Evolutionary conservation across 1,139 yeast genomes (phyloP).

Genomic region (Suhomyces chickasaworum): DNA sequence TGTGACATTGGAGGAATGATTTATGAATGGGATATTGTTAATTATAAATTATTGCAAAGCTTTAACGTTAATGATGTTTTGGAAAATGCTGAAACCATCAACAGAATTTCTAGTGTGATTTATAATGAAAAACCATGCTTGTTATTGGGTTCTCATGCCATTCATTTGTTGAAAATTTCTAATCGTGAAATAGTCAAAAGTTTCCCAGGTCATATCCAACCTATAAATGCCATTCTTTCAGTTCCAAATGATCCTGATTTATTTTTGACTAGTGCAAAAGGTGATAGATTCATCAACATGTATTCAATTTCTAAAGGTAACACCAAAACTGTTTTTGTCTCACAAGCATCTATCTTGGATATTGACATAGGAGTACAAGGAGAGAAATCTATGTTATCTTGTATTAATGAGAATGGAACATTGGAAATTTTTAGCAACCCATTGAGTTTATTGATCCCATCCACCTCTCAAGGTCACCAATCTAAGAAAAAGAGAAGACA

Average conservation of each 20-base stretch:
- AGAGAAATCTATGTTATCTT: conserved; percentile 49
- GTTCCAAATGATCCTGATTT: conserved; percentile 39
- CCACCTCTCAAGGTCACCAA: conserved; percentile 21
- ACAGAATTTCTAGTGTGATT: conserved; percentile 37
- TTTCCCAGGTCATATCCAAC: conserved; percentile 75
- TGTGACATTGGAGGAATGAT: conserved; percentile 64
- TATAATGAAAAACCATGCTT: conserved; percentile 46
- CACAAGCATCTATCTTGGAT: conserved; percentile 58
- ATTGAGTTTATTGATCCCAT: conserved; percentile 27
- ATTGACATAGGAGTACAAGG: conserved; percentile 41
- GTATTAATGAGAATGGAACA: conserved; percentile 66
- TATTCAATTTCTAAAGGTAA: conserved; percentile 52
- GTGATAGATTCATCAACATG: conserved; percentile 78
- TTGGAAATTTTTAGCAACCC: conserved; percentile 68
- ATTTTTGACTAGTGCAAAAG: conserved; percentile 68
- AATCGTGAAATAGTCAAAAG: conserved; percentile 42
- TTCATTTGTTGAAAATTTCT: conserved; percentile 51
- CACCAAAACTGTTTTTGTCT: conserved; percentile 58
- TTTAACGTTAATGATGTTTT: conserved; percentile 44
- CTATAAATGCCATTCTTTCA: conserved; percentile 51
- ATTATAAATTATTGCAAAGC: conserved; percentile 41
- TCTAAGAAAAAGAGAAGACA: conserved; percentile 40
- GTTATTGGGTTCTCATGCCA: conserved; percentile 65
- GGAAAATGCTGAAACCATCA: conserved; percentile 38
- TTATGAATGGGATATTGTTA: conserved; percentile 62